Base-by-base conservation (phyloP, 2,329 filamentous ascomycete genomes). In the Hypomyces rosellus region DNA sequence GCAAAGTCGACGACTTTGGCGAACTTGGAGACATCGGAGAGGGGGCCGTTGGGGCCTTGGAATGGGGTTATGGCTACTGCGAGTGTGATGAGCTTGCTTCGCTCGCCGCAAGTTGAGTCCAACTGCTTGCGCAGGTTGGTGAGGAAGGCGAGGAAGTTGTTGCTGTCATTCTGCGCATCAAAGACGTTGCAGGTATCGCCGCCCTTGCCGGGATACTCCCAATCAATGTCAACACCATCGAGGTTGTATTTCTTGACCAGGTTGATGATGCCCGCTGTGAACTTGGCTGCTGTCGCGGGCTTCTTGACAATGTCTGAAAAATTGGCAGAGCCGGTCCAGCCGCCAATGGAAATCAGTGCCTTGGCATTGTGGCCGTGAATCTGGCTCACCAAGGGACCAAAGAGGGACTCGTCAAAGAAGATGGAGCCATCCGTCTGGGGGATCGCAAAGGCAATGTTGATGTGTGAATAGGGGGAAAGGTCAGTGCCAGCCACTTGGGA, bases 361-460 rank as follows among this genome's bases (percentile, higher is more conserved):
- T 55, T 53, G 37, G 41, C 42, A 15, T 48, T 46, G 18, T 45
- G 39, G 34, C 18, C 33, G 22, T 51, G 54, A 6, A 51, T 34
- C n/a, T 40, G 34, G 6, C 34, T 14, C 13, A 52, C 47, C 30
- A 34, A 7, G 5, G 16, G 6, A 9, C 12, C 34, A 11, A 50
- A 25, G 34, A 39, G 44, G 30, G n/a, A 39, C 7, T 50, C 49
- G 25, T 54, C 46, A 45, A 50, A 47, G 14, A 25, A 4, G 13
- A 54, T 33, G 5, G 14, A 34, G 5, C 46, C 52, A 30, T 54
- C 46, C 9, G 15, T 11, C 12, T 34, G 16, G 14, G 52, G 52
- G 4, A 52, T 50, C 34, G 41, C 52, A 50, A 54, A 54, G 15
- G 49, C 50, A 44, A 54, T 14, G 44, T 52, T 54, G 46, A 54